A percentile compares a stretch with the other conserved stretches of the same genome.
Conservation (phyloP, 2,329 filamentous ascomycete species). For the Trichophyton rubrum region DNA sequence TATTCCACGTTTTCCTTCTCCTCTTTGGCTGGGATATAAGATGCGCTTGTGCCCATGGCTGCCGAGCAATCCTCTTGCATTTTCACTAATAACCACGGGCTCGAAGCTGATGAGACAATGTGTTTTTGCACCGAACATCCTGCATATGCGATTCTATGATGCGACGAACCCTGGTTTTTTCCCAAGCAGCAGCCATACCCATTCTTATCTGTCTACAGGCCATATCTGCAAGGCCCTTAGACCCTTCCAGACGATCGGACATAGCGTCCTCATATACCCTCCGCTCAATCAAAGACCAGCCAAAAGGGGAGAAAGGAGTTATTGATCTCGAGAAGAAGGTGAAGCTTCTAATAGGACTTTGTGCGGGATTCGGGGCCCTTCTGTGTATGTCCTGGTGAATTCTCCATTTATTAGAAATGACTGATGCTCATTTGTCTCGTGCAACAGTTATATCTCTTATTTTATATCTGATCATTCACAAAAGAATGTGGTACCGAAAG, state of each 20-base stretch:
- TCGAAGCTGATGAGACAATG: neutral
- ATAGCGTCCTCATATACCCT: neutral
- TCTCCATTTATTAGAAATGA: neutral
- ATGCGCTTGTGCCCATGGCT: neutral
- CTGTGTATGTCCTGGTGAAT: neutral
- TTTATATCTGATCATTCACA: neutral
- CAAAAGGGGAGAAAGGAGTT: neutral
- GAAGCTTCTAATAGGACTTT: neutral
- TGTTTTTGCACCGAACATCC: neutral
- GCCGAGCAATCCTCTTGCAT: neutral
- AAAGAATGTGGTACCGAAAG: slow-evolving; percentile 6
- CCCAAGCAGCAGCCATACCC: neutral
- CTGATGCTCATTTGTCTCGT: neutral
- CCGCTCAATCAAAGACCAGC: neutral
- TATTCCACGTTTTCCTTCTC: neutral
- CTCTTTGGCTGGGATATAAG: neutral
- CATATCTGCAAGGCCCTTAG: neutral
- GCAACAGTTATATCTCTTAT: neutral
- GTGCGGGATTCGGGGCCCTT: neutral
- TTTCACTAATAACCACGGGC: no score
- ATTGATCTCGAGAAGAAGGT: neutral
- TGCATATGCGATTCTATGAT: neutral
- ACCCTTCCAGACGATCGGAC: neutral
- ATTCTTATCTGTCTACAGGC: neutral
- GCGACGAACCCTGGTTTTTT: neutral